Conservation (phyloP, 192 early-diverging fungal species). For the Funneliformis mosseae region DNA sequence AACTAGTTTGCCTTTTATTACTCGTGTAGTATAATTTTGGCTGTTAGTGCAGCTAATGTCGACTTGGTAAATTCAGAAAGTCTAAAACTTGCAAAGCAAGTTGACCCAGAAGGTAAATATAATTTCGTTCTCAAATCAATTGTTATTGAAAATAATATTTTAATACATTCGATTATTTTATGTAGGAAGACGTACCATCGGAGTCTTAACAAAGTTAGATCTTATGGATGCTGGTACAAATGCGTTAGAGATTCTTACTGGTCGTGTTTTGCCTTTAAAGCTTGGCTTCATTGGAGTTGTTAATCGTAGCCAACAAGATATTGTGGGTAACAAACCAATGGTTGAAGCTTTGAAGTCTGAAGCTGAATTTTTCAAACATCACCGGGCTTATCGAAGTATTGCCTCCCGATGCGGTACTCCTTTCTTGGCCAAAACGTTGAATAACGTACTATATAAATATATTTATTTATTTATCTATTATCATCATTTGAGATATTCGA, state of each 20-base stretch:
- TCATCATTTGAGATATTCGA: neutral
- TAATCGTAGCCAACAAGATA: slow-evolving; percentile 84
- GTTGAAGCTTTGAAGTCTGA: slow-evolving; percentile 67
- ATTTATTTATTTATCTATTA: neutral
- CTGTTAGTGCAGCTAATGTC: slow-evolving; percentile 79
- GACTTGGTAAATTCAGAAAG: slow-evolving; percentile 86
- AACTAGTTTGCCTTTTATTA: no score
- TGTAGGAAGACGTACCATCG: slow-evolving; percentile 65
- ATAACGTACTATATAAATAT: slow-evolving; percentile 44
- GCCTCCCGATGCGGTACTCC: slow-evolving; percentile 72
- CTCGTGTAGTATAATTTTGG: slow-evolving; percentile 65
- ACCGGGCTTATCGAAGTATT: slow-evolving; percentile 73
- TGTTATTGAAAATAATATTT: neutral
- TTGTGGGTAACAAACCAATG: slow-evolving; percentile 71
- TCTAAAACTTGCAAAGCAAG: slow-evolving; percentile 83
- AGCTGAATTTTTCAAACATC: slow-evolving; percentile 67
- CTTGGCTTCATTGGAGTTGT: slow-evolving; percentile 83
- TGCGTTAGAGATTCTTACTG: slow-evolving; percentile 77
- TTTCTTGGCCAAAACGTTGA: slow-evolving; percentile 68
- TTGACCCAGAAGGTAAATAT: slow-evolving; percentile 70
- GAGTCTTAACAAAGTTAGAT: slow-evolving; percentile 83
- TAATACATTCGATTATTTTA: neutral
- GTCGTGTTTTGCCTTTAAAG: slow-evolving; percentile 74
- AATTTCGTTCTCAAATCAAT: neutral
- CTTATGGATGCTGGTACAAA: slow-evolving; percentile 86